phyloP scores from a whole-genome alignment of 352 stramenopile genomes.

The Peronospora tabacina region DNA sequence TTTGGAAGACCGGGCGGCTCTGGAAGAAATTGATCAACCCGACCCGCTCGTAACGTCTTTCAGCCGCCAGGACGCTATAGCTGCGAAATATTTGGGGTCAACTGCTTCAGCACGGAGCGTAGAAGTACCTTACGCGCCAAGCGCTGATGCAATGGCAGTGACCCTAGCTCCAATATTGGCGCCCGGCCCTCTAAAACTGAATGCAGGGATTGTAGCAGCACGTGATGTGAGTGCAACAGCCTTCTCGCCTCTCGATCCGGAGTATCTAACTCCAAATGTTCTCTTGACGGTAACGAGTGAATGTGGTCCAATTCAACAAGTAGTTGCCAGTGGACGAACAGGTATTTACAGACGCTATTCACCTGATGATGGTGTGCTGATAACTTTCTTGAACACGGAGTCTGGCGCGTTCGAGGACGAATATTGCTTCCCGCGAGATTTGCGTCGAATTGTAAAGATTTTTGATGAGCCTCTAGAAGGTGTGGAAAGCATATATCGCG shows the following conservation, averaged over 20 bases:
- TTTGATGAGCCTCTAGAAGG: conserved; percentile 68
- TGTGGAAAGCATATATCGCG: conserved; percentile 65
- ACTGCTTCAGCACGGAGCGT: conserved; percentile 11
- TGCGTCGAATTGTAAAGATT: conserved; percentile 69
- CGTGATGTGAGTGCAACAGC: conserved; percentile 27
- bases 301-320: conserved; percentile 56
- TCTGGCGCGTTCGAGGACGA: conserved; percentile 82
- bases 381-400: conserved; percentile 82
- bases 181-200: conserved; percentile 27
- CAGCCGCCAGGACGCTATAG: conserved; percentile 12
- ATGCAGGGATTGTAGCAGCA: background rate
- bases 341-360: conserved; percentile 57
- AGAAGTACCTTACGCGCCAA: conserved; percentile 20
- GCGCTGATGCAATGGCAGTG: conserved; percentile 66
- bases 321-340: conserved; percentile 57
- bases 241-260: conserved; percentile 58
- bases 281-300: conserved; percentile 73
- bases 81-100: conserved; percentile 18
- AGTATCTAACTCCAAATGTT: conserved; percentile 66
- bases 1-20: conserved; percentile 50
- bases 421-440: conserved; percentile 63
- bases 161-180: conserved; percentile 76
- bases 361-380: conserved; percentile 54
- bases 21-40: conserved; percentile 72
- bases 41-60: conserved; percentile 48